phyloP scores from a whole-genome alignment of 257 asterid species.

The Salvia splendens region DNA sequence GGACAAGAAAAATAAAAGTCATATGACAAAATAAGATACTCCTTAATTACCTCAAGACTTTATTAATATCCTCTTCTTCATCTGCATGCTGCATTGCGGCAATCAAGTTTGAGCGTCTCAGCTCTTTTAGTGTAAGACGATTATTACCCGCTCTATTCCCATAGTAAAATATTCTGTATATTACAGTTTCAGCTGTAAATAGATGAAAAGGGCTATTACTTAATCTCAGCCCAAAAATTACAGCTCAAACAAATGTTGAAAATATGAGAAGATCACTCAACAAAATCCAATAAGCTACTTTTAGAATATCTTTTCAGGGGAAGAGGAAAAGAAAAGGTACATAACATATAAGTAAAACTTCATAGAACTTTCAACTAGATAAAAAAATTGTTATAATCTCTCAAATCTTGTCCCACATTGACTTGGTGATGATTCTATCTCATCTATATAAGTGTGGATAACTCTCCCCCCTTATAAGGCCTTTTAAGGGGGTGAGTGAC shows the following conservation, averaged over 20 bases:
- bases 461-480: too few species aligned
- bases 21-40: slow-evolving; percentile 5
- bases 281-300: not conserved
- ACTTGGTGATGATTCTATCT: too few species aligned
- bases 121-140: slow-evolving; percentile 90
- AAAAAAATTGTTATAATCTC: not conserved
- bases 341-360: not conserved
- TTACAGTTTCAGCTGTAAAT: slow-evolving; percentile 97
- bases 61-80: slow-evolving; percentile 99
- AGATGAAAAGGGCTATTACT: slow-evolving; percentile 39
- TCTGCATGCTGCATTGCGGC: slow-evolving; percentile 99
- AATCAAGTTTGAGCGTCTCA: slow-evolving; percentile 83
- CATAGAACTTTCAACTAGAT: slow-evolving; percentile 10
- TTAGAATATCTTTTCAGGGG: slow-evolving; percentile 8
- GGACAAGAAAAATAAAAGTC: slow-evolving; percentile 14
- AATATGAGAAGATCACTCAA: not conserved
- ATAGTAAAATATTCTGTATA: slow-evolving; percentile 95
- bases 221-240: slow-evolving; percentile 34
- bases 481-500: too few species aligned
- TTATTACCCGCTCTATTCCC: slow-evolving; percentile 95
- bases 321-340: not conserved
- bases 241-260: slow-evolving; percentile 6
- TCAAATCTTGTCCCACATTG: too few species aligned
- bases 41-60: slow-evolving; percentile 77
- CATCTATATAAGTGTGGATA: too few species aligned